These are phyloP conservation scores for Stellera chamaejasme DNA, from an alignment of 345 rosid species.

Conservation along the genomic window DNA sequence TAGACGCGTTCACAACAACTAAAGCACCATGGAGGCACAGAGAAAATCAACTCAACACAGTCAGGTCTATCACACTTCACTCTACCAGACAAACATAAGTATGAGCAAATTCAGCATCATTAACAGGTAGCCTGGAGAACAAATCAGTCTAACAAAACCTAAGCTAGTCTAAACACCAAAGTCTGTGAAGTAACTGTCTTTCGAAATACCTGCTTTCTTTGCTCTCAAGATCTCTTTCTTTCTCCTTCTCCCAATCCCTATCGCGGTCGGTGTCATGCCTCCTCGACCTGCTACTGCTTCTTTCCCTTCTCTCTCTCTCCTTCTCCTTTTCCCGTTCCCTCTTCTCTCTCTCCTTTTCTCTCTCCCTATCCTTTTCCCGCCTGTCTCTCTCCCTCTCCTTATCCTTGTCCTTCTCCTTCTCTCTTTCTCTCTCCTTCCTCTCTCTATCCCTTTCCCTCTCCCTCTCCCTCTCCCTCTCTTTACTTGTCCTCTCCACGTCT, in stretches of 20 bases:
- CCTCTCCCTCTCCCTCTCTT: slow-evolving; percentile 39
- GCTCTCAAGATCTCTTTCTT: slow-evolving; percentile 34
- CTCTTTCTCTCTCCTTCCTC: slow-evolving; percentile 27
- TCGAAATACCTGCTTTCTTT: slow-evolving; percentile 43
- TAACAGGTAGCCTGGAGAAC: no score
- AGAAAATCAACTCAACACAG: background rate
- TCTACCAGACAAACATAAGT: background rate
- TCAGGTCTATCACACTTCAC: background rate
- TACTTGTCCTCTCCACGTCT: slow-evolving; percentile 29
- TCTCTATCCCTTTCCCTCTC: slow-evolving; percentile 38
- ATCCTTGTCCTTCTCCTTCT: slow-evolving; percentile 20
- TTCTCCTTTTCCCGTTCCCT: slow-evolving; percentile 9
- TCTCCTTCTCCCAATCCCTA: slow-evolving; percentile 18
- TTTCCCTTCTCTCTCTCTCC: slow-evolving; percentile 28
- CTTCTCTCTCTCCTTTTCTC: slow-evolving; percentile 24
- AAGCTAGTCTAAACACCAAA: no score
- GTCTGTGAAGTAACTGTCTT: no score
- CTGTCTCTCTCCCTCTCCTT: slow-evolving; percentile 14
- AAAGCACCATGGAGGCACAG: background rate
- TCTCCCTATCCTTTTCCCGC: slow-evolving; percentile 27
- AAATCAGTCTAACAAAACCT: no score
- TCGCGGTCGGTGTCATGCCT: slow-evolving; percentile 32
- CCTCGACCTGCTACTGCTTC: slow-evolving; percentile 31
- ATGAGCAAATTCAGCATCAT: no score
- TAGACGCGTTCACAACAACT: background rate